These are phyloP conservation scores for Stachybotrys chartarum DNA, from an alignment of 2,329 filamentous ascomycete species.

Conservation along the genomic window DNA sequence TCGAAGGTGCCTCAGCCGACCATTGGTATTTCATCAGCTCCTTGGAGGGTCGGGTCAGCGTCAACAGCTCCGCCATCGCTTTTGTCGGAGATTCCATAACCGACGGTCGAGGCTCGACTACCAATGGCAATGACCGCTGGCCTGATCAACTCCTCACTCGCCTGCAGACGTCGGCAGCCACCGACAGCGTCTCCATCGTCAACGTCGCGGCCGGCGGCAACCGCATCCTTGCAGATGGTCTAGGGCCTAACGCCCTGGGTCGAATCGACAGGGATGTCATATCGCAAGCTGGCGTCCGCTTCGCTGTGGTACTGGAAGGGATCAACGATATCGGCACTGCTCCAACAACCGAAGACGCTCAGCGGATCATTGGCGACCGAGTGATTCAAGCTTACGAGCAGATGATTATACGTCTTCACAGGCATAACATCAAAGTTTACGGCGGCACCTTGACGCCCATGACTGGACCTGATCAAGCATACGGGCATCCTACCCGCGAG, in stretches of 20 bases:
- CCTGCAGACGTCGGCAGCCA: conserved; percentile 30
- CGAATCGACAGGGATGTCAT: conserved; percentile 55
- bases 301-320: conserved; percentile 54
- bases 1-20: conserved; percentile 21
- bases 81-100: conserved; percentile 62
- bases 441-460: conserved; percentile 45
- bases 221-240: conserved; percentile 48
- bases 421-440: conserved; percentile 45
- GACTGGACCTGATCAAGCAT: conserved; percentile 39
- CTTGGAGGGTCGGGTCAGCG: conserved; percentile 44
- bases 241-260: conserved; percentile 50
- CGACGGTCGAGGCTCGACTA: conserved; percentile 54
- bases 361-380: conserved; percentile 35
- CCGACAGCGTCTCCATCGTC: conserved; percentile 37
- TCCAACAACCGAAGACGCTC: conserved; percentile 29
- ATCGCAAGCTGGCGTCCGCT: conserved; percentile 44
- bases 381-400: conserved; percentile 50
- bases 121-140: conserved; percentile 48
- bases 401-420: conserved; percentile 45
- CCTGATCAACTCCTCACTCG: conserved; percentile 34
- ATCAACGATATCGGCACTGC: conserved; percentile 58
- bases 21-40: conserved; percentile 55
- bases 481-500: conserved; percentile 45
- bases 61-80: conserved; percentile 33
- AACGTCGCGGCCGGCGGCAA: conserved; percentile 61